Evolutionary conservation across 2,329 filamentous ascomycete species (phyloP).

Genomic region (Cadophora luteo-olivacea): DNA sequence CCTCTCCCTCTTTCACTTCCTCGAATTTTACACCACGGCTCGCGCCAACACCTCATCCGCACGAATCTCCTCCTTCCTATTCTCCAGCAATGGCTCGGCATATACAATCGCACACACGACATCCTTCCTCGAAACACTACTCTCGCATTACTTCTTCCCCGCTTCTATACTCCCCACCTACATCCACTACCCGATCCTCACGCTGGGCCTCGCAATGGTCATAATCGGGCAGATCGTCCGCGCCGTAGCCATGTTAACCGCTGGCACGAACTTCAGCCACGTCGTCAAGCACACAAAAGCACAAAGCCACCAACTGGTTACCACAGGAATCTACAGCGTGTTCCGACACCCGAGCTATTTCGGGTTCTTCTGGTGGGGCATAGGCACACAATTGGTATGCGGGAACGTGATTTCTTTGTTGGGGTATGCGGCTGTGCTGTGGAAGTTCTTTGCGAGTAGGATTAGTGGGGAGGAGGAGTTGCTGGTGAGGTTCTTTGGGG

Average conservation of each 20-base stretch:
- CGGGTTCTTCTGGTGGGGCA: constrained; percentile 97
- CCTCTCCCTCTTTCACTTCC: constrained; percentile 87
- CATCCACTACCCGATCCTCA: constrained; percentile 48
- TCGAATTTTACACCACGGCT: constrained; percentile 94
- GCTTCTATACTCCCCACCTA: constrained; percentile 30
- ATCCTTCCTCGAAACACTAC: constrained; percentile 75
- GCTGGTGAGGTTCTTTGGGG: constrained; percentile 81
- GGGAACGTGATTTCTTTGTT: constrained; percentile 83
- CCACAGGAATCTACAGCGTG: constrained; percentile 75
- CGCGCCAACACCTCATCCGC: constrained; percentile 79
- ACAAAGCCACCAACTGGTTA: constrained; percentile 79
- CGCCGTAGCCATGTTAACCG: constrained; percentile 86
- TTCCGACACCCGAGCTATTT: constrained; percentile 93
- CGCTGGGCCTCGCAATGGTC: constrained; percentile 68
- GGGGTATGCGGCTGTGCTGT: constrained; percentile 77
- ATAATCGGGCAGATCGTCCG: constrained; percentile 76
- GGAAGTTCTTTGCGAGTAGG: constrained; percentile 80
- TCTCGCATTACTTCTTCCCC: constrained; percentile 65
- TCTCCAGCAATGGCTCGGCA: constrained; percentile 81
- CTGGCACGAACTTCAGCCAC: constrained; percentile 91
- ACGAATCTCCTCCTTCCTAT: constrained; percentile 77
- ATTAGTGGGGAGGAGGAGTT: constrained; percentile 82
- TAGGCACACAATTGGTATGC: constrained; percentile 91
- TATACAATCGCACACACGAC: constrained; percentile 84
- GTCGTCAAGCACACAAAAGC: constrained; percentile 76